These are phyloP conservation scores for Cylindrodendrum hubeiense DNA, from an alignment of 2,329 filamentous ascomycete genomes.

Conservation along the genomic window DNA sequence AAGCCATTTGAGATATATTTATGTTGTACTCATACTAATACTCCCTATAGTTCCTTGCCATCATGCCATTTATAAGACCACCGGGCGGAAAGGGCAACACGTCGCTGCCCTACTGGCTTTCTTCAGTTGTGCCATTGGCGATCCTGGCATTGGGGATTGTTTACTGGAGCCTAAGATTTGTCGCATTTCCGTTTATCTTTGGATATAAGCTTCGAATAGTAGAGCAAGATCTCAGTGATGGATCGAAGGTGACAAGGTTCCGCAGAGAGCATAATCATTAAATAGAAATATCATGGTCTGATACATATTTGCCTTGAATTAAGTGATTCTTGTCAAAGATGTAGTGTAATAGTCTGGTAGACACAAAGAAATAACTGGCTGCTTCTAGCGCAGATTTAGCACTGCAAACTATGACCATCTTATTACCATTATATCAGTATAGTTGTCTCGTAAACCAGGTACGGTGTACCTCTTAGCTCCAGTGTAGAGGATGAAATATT, in stretches of 20 bases:
- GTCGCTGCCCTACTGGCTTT: conserved; percentile 30
- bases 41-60: conserved; percentile 13
- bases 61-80: conserved; percentile 29
- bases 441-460: too few relatives aligned
- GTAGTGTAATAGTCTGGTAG: too few relatives aligned
- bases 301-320: too few relatives aligned
- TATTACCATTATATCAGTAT: too few relatives aligned
- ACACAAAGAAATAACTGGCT: too few relatives aligned
- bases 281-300: too few relatives aligned
- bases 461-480: too few relatives aligned
- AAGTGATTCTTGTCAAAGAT: too few relatives aligned
- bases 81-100: conserved; percentile 25
- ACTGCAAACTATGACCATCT: too few relatives aligned
- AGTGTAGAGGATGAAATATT: too few relatives aligned
- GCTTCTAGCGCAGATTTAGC: too few relatives aligned
- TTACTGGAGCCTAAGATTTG: conserved; percentile 23
- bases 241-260: conserved; percentile 28
- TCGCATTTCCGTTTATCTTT: conserved; percentile 13
- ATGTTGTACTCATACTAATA: background rate
- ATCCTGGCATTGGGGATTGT: conserved; percentile 22
- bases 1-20: background rate
- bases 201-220: conserved; percentile 18
- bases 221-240: conserved; percentile 25
- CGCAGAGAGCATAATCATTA: too few relatives aligned
- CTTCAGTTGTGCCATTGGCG: conserved; percentile 18